Evolutionary conservation across 768 basidiomycete genomes (phyloP), one percentile per base, ranked within the genome.

Genomic region (Boletus speciosus): DNA sequence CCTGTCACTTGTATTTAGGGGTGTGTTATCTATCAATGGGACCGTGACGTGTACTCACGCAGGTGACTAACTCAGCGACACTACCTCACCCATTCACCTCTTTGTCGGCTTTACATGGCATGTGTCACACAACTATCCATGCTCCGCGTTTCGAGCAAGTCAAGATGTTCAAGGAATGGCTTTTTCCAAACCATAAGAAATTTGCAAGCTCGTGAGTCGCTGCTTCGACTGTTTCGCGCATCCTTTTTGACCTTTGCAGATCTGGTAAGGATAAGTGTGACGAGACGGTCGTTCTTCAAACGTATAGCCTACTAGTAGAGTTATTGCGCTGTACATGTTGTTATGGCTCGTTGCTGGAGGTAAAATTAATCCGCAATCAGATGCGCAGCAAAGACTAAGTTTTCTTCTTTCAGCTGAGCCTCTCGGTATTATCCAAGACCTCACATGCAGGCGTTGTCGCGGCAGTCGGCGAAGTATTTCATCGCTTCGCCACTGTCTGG

Each of bases 121-220:
- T 68, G 27, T 88, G 85, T 64, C 67, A 61, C 9, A 73, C 70
- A 5, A 63, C 86, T 40, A 62, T 83, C 31, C 68, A 68, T 5
- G 83, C 87, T 3, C 76, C 87, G 23, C 81, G 86, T 21, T 91
- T 82, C 57, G 88, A 91, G 58, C 88, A 91, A 71, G 81, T 88
- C 36, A 76, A 85, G 60, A 81, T 80, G 9, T 78, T 90, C 51
- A 77, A 76, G 51, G 79, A 82, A 45, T 93, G 90, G 90, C 73
- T 93, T 32, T 66, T 89, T n/a, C 90, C 90, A 4, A 73, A 83
- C 25, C 75, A 88, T 39, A 78, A 78, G 58, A 83, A 80, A 57
- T 71, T 76, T 52, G 70, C 86, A 12, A 54, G 71, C 9, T 75
- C 71, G 88, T 88, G 60, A 54, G 73, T 63, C 6, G 8, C 37